These are phyloP conservation scores for Plasmodium ovale DNA, from an alignment of 169 alveolate genomes.

Conservation along the genomic window DNA sequence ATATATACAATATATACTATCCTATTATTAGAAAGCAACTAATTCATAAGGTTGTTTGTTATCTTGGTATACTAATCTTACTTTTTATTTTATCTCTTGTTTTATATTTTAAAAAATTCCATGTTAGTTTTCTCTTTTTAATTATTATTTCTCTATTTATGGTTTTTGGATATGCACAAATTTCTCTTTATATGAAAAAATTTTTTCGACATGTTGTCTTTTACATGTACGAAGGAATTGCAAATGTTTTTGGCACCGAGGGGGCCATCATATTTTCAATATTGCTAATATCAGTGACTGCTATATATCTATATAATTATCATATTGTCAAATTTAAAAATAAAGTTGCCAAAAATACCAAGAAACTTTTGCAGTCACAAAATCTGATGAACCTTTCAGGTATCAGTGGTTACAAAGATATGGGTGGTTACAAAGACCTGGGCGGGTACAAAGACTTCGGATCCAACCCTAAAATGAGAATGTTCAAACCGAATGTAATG, in stretches of 20 bases:
- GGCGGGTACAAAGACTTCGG: conserved; percentile 24
- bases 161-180: conserved; percentile 75
- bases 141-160: conserved; percentile 49
- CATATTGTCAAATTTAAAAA: conserved; percentile 65
- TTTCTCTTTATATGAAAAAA: conserved; percentile 31
- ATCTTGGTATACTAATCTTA: conserved; percentile 44
- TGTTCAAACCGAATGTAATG: conserved; percentile 58
- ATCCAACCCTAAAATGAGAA: conserved; percentile 17
- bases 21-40: conserved; percentile 72
- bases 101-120: conserved; percentile 71
- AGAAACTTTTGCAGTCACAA: conserved; percentile 66
- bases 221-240: conserved; percentile 70
- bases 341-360: conserved; percentile 55
- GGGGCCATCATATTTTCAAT: conserved; percentile 66
- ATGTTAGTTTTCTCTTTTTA: conserved; percentile 39
- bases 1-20: conserved; percentile 55
- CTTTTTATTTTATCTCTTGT: conserved; percentile 36
- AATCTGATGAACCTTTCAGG: conserved; percentile 67
- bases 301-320: conserved; percentile 63
- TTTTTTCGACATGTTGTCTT: conserved; percentile 70
- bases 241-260: conserved; percentile 76
- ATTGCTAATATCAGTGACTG: conserved; percentile 37
- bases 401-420: conserved; percentile 26
- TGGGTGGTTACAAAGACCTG: conserved; percentile 7
- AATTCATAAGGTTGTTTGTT: conserved; percentile 55